phyloP scores from a whole-genome alignment of 176 grass and related monocot species.

The Oryza australiensis region DNA sequence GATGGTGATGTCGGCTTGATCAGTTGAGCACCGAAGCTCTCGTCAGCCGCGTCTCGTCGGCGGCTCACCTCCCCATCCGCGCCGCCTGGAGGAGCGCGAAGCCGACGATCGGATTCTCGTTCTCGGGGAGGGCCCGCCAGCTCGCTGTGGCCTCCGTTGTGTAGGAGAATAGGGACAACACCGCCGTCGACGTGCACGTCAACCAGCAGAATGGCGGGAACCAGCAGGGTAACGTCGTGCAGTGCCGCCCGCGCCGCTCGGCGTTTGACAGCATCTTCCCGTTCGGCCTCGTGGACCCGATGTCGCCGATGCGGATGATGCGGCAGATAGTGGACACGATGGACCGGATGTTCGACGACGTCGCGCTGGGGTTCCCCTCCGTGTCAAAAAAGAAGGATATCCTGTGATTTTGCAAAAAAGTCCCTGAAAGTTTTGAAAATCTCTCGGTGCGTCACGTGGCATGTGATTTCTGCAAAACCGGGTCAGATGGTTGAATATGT shows the following conservation, averaged over 20 bases:
- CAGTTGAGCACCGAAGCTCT: too few species aligned
- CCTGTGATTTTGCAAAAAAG: too few species aligned
- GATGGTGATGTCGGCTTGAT: too few species aligned
- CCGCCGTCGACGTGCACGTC: conserved; percentile 54
- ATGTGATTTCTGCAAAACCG: too few species aligned
- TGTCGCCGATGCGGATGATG: conserved; percentile 86
- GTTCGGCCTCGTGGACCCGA: conserved; percentile 66
- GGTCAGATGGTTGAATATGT: too few species aligned
- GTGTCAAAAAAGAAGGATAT: too few species aligned
- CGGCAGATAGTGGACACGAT: conserved; percentile 83
- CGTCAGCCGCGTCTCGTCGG: conserved; percentile 47
- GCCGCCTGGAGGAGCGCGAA: conserved; percentile 29
- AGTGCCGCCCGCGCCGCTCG: conserved; percentile 50
- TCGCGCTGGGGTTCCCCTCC: conserved; percentile 41
- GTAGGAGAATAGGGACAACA: conserved; percentile 62
- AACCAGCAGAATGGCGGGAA: conserved; percentile 31
- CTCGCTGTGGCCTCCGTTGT: conserved; percentile 45
- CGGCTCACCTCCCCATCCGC: conserved; percentile 39
- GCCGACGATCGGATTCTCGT: background rate
- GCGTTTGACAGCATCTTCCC: conserved; percentile 40
- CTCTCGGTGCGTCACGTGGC: too few species aligned
- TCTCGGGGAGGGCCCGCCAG: conserved; percentile 23
- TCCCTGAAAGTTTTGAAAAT: too few species aligned
- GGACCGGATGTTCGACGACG: conserved; percentile 83
- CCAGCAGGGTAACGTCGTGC: conserved; percentile 38